A percentile compares a stretch with the other conserved stretches of the same genome.
Conservation (phyloP, 2,329 filamentous ascomycete species). For the Arthrobotrys iridis region DNA sequence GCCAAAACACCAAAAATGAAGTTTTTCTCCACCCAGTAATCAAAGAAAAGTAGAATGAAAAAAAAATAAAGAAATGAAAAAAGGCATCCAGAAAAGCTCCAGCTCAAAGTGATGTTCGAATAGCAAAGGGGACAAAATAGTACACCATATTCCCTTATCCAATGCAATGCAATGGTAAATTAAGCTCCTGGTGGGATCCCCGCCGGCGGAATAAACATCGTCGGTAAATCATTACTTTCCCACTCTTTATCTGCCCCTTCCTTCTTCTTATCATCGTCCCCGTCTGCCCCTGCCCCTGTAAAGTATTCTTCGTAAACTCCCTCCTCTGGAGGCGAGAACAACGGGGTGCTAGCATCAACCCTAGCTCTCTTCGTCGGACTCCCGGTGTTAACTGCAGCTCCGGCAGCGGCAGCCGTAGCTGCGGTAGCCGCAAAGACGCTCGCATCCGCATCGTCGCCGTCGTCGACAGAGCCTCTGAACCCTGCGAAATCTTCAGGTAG, state of each 20-base stretch:
- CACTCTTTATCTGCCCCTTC: conserved; percentile 41
- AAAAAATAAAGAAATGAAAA: conserved; percentile 4
- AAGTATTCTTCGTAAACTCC: conserved; percentile 43
- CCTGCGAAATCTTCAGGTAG: conserved; percentile 49
- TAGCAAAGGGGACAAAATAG: conserved; percentile 33
- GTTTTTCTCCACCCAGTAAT: conserved; percentile 34
- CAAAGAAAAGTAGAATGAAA: neutral
- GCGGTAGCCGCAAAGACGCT: conserved; percentile 47
- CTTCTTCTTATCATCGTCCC: conserved; percentile 29
- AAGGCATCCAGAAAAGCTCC: conserved; percentile 14
- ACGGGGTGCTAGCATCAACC: conserved; percentile 34
- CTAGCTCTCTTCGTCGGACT: conserved; percentile 37
- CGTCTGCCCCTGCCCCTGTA: conserved; percentile 16
- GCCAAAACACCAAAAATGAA: conserved; percentile 27
- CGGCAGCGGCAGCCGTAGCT: conserved; percentile 33
- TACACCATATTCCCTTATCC: neutral
- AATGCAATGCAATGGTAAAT: conserved; percentile 16
- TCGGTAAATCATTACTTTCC: conserved; percentile 52
- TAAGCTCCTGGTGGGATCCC: conserved; percentile 43
- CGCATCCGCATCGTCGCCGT: conserved; percentile 44
- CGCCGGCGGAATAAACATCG: conserved; percentile 47
- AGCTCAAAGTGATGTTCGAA: conserved; percentile 16
- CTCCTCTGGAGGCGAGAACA: conserved; percentile 46
- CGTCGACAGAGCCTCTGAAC: conserved; percentile 36
- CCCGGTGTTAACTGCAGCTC: conserved; percentile 14